These are phyloP conservation scores for Kodamaea sagamina DNA, from an alignment of 805 yeast species.

Conservation along the genomic window DNA sequence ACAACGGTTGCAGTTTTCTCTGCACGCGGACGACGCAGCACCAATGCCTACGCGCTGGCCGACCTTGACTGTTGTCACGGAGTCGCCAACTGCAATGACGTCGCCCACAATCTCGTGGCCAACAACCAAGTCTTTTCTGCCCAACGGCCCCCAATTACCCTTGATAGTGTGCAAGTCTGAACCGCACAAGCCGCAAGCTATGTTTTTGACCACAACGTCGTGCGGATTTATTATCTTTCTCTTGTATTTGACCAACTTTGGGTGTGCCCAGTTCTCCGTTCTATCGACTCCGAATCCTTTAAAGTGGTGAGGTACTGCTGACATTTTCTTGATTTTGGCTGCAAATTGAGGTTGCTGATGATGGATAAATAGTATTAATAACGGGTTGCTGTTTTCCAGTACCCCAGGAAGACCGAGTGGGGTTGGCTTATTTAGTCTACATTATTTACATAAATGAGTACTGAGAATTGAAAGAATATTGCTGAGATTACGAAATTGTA, in stretches of 20 bases:
- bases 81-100: slow-evolving; percentile 59
- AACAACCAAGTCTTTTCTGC: slow-evolving; percentile 41
- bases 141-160: slow-evolving; percentile 51
- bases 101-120: slow-evolving; percentile 71
- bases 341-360: too few species aligned
- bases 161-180: slow-evolving; percentile 54
- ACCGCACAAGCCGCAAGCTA: slow-evolving; percentile 65
- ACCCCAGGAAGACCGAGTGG: too few species aligned
- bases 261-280: slow-evolving; percentile 33
- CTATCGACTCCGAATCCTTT: slow-evolving; percentile 38
- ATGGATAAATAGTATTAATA: too few species aligned
- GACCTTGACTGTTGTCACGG: slow-evolving; percentile 49
- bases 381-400: too few species aligned
- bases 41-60: slow-evolving; percentile 85
- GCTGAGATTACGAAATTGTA: too few species aligned
- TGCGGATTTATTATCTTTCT: slow-evolving; percentile 28
- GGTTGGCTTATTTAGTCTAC: too few species aligned
- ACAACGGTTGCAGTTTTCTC: slow-evolving; percentile 56
- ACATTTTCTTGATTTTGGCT: too few species aligned
- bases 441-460: too few species aligned
- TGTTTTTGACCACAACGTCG: slow-evolving; percentile 60
- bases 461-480: too few species aligned
- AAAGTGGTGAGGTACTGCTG: slow-evolving; percentile 26
- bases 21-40: slow-evolving; percentile 64
- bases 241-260: slow-evolving; percentile 30